A percentile compares a stretch with the other conserved stretches of the same genome.
phyloP scores from a whole-genome alignment of 1,284 basidiomycete species.

The Cryptococcus depauperatus region DNA sequence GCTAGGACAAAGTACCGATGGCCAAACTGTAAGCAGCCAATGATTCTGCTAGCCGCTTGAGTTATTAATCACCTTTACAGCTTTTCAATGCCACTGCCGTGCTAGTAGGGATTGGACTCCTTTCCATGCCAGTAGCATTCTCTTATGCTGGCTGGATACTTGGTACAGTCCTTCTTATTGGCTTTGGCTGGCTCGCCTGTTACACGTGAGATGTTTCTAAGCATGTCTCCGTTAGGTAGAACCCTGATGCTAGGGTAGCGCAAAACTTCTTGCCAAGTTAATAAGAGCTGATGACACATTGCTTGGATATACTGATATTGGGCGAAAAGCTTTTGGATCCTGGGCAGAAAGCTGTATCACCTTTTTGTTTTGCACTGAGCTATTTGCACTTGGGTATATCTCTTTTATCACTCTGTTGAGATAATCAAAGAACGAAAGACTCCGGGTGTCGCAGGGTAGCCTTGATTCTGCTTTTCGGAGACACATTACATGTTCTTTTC shows the following conservation, averaged over 20 bases:
- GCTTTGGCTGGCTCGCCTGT: slow-evolving; percentile 72
- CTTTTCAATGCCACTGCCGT: slow-evolving; percentile 87
- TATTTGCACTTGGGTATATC: slow-evolving; percentile 54
- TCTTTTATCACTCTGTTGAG: neutral
- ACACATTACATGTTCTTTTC: slow-evolving; percentile 66
- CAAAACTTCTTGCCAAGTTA: slow-evolving; percentile 70
- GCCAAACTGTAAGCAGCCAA: slow-evolving; percentile 72
- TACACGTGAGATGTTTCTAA: slow-evolving; percentile 60
- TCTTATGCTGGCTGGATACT: slow-evolving; percentile 77
- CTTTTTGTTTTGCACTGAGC: slow-evolving; percentile 61
- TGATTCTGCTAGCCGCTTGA: no score
- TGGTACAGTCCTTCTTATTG: slow-evolving; percentile 64
- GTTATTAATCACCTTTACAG: no score
- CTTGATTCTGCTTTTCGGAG: slow-evolving; percentile 75
- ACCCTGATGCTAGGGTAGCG: slow-evolving; percentile 49
- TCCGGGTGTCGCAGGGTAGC: slow-evolving; percentile 65
- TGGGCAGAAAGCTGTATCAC: slow-evolving; percentile 50
- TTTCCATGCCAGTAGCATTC: slow-evolving; percentile 81
- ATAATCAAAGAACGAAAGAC: slow-evolving; percentile 4
- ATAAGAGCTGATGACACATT: slow-evolving; percentile 63
- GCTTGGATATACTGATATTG: slow-evolving; percentile 80
- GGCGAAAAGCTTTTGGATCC: slow-evolving; percentile 73
- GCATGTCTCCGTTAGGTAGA: neutral
- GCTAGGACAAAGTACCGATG: slow-evolving; percentile 59
- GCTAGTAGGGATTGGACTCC: slow-evolving; percentile 77